Percentiles rank a stretch among this genome's conserved stretches.
These are phyloP conservation scores for Leccinum arenicola DNA, from an alignment of 768 basidiomycete genomes.

Conservation along the genomic window DNA sequence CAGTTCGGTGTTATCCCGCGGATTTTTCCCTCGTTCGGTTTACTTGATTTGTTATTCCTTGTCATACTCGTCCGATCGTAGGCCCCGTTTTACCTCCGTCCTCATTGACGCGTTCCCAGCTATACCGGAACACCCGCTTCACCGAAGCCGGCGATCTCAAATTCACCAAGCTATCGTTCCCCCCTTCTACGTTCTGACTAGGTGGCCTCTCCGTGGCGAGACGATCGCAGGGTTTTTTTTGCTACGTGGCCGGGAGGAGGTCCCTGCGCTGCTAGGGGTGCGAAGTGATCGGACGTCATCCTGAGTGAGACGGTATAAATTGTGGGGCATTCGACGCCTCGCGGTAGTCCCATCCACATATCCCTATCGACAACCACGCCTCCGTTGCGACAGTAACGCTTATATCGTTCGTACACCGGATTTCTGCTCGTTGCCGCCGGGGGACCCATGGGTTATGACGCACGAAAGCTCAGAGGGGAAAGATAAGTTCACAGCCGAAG, in stretches of 20 bases:
- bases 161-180: not conserved
- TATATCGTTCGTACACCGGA: not conserved
- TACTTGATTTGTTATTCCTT: slow-evolving; percentile 1
- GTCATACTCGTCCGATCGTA: slow-evolving; percentile 7
- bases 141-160: slow-evolving; percentile 21
- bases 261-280: not conserved
- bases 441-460: not conserved
- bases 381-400: not conserved
- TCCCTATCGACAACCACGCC: not conserved
- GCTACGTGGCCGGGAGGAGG: not conserved
- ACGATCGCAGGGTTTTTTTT: not conserved
- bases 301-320: slow-evolving; percentile 15
- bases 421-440: slow-evolving; percentile 5
- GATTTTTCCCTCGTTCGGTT: not conserved
- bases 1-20: slow-evolving; percentile 11
- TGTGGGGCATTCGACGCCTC: slow-evolving; percentile 3
- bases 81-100: slow-evolving; percentile 18
- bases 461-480: slow-evolving; percentile 7
- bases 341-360: not conserved
- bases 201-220: not conserved
- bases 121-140: slow-evolving; percentile 15
- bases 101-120: slow-evolving; percentile 11
- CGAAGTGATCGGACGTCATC: slow-evolving; percentile 9
- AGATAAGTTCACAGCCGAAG: not conserved
- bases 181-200: not conserved